Conservation (phyloP, 441 rosid species). For the Biscutella laevigata region DNA sequence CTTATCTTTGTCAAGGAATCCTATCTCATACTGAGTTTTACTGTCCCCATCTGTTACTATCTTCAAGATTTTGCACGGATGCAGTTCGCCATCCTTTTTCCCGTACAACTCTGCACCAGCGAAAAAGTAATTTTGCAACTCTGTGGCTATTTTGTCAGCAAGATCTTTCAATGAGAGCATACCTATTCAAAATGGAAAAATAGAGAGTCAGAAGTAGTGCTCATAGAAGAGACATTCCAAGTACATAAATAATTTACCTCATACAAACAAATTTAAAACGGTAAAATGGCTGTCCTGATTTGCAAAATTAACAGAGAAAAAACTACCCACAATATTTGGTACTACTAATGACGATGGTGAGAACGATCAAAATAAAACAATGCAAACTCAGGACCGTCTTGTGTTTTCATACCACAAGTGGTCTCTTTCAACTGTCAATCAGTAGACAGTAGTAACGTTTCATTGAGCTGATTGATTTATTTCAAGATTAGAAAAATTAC, state of each 20-base stretch:
- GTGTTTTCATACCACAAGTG: too few relatives aligned
- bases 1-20: slow-evolving; percentile 60
- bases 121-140: slow-evolving; percentile 49
- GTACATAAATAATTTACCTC: not conserved
- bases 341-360: too few relatives aligned
- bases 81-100: slow-evolving; percentile 39
- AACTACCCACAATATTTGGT: too few relatives aligned
- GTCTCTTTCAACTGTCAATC: too few relatives aligned
- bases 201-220: not conserved
- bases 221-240: slow-evolving; percentile 1
- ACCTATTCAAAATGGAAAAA: slow-evolving; percentile 39
- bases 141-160: slow-evolving; percentile 48
- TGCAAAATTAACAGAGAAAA: not conserved
- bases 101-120: slow-evolving; percentile 68
- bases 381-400: too few relatives aligned
- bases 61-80: slow-evolving; percentile 61
- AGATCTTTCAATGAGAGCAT: slow-evolving; percentile 80
- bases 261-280: not conserved
- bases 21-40: slow-evolving; percentile 50
- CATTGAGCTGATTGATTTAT: too few relatives aligned
- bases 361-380: too few relatives aligned
- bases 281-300: not conserved
- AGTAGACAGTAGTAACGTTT: too few relatives aligned
- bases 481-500: too few relatives aligned
- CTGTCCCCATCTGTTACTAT: slow-evolving; percentile 33